phyloP scores from a whole-genome alignment of 768 basidiomycete species.

The Rhodosporidiobolus odoratus region DNA sequence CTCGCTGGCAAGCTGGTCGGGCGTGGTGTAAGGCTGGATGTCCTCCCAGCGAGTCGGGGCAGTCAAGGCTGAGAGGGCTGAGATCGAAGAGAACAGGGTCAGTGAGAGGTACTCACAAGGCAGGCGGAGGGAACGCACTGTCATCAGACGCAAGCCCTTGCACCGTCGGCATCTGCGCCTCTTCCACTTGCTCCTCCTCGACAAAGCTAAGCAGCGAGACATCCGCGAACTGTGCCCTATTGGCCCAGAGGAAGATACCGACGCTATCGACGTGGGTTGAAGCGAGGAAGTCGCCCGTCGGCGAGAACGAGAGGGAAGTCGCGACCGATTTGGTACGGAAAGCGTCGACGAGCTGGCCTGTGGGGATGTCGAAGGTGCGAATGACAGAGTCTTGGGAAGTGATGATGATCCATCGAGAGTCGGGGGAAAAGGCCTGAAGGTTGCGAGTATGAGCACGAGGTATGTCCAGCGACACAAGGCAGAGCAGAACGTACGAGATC shows the following conservation, averaged over 20 bases:
- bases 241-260: conserved; percentile 96
- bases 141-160: conserved; percentile 76
- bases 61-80: conserved; percentile 69
- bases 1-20: conserved; percentile 80
- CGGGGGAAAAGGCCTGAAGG: conserved; percentile 80
- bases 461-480: neutral
- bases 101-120: neutral
- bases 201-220: conserved; percentile 72
- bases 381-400: conserved; percentile 86
- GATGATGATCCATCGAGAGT: conserved; percentile 86
- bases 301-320: conserved; percentile 85
- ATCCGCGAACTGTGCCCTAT: conserved; percentile 87
- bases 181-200: conserved; percentile 63
- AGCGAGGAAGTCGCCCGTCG: conserved; percentile 90
- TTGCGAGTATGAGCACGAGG: neutral
- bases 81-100: neutral
- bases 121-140: conserved; percentile 51
- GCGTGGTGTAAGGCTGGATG: conserved; percentile 52
- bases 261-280: conserved; percentile 90
- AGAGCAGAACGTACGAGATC: conserved; percentile 63
- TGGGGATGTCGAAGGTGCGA: conserved; percentile 91
- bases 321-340: conserved; percentile 83
- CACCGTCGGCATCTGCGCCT: conserved; percentile 71
- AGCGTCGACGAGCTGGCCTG: conserved; percentile 82
- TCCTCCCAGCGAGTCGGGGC: conserved; percentile 50